Conservation (phyloP, 2,329 filamentous ascomycete genomes). For the Exophiala phaeomuriformis region DNA sequence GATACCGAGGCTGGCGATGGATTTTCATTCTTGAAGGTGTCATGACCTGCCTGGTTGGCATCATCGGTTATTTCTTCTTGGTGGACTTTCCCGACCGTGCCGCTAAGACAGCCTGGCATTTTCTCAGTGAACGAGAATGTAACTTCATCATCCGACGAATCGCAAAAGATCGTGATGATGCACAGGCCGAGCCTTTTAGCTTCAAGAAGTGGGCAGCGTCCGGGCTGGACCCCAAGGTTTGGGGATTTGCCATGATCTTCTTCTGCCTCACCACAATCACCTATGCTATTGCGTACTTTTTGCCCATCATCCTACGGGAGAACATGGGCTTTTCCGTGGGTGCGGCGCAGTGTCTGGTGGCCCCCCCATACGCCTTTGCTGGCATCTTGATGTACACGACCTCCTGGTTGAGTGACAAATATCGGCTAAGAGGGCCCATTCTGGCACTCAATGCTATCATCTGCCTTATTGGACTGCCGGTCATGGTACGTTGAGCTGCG, state of each 20-base stretch:
- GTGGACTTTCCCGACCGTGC: conserved; percentile 34
- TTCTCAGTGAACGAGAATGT: conserved; percentile 28
- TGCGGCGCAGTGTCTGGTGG: conserved; percentile 61
- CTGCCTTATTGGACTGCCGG: not conserved
- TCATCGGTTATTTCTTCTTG: conserved; percentile 32
- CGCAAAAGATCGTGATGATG: conserved; percentile 48
- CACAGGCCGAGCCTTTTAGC: conserved; percentile 42
- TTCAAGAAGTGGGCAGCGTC: conserved; percentile 43
- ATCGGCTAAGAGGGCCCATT: conserved; percentile 58
- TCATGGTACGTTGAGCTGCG: not conserved
- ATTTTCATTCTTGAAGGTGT: conserved; percentile 24
- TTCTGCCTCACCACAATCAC: conserved; percentile 59
- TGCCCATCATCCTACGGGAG: conserved; percentile 62
- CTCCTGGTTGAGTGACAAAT: conserved; percentile 61
- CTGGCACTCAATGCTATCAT: conserved; percentile 59
- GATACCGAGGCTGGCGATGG: conserved; percentile 12
- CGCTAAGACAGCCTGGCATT: conserved; percentile 29
- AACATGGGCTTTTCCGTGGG: conserved; percentile 59
- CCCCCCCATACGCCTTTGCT: conserved; percentile 61
- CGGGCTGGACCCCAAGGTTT: conserved; percentile 47
- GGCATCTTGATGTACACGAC: conserved; percentile 51
- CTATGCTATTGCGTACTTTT: conserved; percentile 73
- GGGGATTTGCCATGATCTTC: conserved; percentile 49
- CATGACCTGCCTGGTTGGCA: conserved; percentile 26
- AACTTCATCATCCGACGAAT: conserved; percentile 39